These are phyloP conservation scores for Blastobotrys serpentis DNA, from an alignment of 1,139 yeast species.

Conservation along the genomic window DNA sequence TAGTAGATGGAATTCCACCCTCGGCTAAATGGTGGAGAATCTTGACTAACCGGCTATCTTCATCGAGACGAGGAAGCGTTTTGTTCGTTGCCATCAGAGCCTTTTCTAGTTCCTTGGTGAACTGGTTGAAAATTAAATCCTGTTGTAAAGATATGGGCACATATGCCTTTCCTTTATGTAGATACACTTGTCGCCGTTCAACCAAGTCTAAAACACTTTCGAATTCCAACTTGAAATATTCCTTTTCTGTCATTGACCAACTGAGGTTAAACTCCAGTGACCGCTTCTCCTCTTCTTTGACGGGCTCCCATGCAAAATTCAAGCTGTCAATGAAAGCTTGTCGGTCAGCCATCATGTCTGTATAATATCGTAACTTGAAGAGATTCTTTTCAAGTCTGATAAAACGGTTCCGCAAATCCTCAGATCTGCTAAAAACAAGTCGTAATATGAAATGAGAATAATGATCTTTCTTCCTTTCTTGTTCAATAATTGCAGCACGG, in stretches of 20 bases:
- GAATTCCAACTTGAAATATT: conserved; percentile 73
- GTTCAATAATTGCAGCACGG: conserved; percentile 23
- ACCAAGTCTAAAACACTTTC: conserved; percentile 78
- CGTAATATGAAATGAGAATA: conserved; percentile 87
- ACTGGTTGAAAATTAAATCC: conserved; percentile 65
- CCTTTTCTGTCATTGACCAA: conserved; percentile 25
- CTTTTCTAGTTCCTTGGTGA: conserved; percentile 50
- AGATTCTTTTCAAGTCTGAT: conserved; percentile 70
- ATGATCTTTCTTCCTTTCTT: conserved; percentile 81
- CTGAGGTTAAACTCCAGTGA: conserved; percentile 51
- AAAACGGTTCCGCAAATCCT: conserved; percentile 78
- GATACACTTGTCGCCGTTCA: conserved; percentile 62
- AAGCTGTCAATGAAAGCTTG: conserved; percentile 58
- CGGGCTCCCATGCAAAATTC: conserved; percentile 66
- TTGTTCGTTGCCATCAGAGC: conserved; percentile 70
- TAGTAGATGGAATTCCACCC: conserved; percentile 42
- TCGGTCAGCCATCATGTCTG: conserved; percentile 69
- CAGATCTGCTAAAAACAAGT: conserved; percentile 83
- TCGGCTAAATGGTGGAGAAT: conserved; percentile 73
- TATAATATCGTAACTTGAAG: conserved; percentile 68
- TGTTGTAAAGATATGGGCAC: conserved; percentile 81
- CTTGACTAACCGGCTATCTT: conserved; percentile 86
- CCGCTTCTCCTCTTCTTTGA: conserved; percentile 59
- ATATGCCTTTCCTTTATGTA: conserved; percentile 72
- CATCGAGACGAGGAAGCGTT: conserved; percentile 80